Percentiles rank a stretch among this genome's conserved stretches.
phyloP scores from a whole-genome alignment of 2,329 filamentous ascomycete species.

The Aspergillus sergii region DNA sequence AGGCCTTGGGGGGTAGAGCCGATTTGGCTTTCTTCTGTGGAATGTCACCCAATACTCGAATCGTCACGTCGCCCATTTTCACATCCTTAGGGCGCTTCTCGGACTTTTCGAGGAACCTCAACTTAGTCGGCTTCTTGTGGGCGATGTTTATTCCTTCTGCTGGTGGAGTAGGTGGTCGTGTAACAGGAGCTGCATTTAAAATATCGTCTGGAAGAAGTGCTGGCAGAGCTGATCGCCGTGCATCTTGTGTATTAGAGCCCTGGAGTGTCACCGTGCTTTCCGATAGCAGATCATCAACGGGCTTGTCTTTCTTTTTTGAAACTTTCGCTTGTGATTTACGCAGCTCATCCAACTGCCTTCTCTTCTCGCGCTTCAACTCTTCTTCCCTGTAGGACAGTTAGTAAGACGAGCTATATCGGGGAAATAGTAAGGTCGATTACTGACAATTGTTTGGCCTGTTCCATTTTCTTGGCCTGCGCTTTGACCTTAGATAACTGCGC shows the following conservation, averaged over 20 bases:
- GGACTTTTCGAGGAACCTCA: conserved; percentile 52
- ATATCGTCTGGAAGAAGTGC: conserved; percentile 56
- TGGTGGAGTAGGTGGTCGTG: conserved; percentile 49
- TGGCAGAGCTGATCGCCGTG: conserved; percentile 46
- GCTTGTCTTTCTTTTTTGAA: conserved; percentile 29
- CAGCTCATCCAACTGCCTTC: conserved; percentile 42
- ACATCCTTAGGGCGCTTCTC: conserved; percentile 55
- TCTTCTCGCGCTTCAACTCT: conserved; percentile 42
- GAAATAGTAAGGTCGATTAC: conserved; percentile 12
- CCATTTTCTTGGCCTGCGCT: conserved; percentile 41
- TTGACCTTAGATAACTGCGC: conserved; percentile 42
- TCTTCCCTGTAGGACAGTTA: conserved; percentile 38
- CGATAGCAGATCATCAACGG: conserved; percentile 40
- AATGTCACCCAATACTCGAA: conserved; percentile 49
- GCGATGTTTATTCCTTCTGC: conserved; percentile 30
- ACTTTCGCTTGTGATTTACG: conserved; percentile 43
- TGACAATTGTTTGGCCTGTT: conserved; percentile 40
- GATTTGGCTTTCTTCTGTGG: conserved; percentile 41
- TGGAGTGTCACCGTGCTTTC: conserved; percentile 46
- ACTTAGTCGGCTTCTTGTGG: conserved; percentile 43
- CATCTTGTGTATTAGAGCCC: conserved; percentile 39
- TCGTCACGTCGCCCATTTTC: conserved; percentile 50
- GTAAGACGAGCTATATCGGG: conserved; percentile 2
- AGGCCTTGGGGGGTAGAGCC: conserved; percentile 49
- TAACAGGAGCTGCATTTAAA: conserved; percentile 49